Percentiles rank a stretch among this genome's conserved stretches.
These are phyloP conservation scores for Mycosarcoma maydis DNA, from an alignment of 1,284 basidiomycete species.

Conservation along the genomic window DNA sequence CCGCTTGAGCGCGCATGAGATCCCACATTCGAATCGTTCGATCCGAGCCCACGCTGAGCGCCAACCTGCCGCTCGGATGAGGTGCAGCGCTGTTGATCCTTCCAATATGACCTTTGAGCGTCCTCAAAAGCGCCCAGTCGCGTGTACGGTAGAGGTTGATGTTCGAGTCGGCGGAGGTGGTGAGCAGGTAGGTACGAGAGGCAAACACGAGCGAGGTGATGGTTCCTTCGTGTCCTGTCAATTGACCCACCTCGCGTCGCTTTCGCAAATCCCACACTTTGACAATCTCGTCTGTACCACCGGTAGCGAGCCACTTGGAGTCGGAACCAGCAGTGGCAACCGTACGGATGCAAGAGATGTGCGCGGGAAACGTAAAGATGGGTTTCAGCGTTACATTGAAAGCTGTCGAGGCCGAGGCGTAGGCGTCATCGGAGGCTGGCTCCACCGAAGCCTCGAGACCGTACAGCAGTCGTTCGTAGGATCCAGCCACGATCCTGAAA, in stretches of 20 bases:
- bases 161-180: slow-evolving; percentile 81
- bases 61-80: slow-evolving; percentile 90
- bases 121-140: slow-evolving; percentile 89
- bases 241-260: slow-evolving; percentile 87
- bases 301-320: slow-evolving; percentile 90
- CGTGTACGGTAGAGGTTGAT: slow-evolving; percentile 88
- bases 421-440: slow-evolving; percentile 40
- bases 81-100: slow-evolving; percentile 88
- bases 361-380: slow-evolving; percentile 94
- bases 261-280: slow-evolving; percentile 96
- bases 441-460: slow-evolving; percentile 79
- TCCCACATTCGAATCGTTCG: slow-evolving; percentile 96
- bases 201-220: slow-evolving; percentile 90
- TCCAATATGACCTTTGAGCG: slow-evolving; percentile 90
- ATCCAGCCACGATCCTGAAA: slow-evolving; percentile 88
- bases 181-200: slow-evolving; percentile 85
- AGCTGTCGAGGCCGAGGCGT: slow-evolving; percentile 31
- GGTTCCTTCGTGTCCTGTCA: slow-evolving; percentile 93
- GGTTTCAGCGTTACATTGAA: slow-evolving; percentile 72
- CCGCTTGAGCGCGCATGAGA: slow-evolving; percentile 90
- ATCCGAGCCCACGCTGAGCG: slow-evolving; percentile 89
- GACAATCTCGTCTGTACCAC: slow-evolving; percentile 91
- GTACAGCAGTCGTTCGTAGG: slow-evolving; percentile 94
- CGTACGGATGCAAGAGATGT: slow-evolving; percentile 89
- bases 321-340: slow-evolving; percentile 74